Evolutionary conservation across 805 yeast species (phyloP).

Genomic region (Zygotorulaspora sp.): DNA sequence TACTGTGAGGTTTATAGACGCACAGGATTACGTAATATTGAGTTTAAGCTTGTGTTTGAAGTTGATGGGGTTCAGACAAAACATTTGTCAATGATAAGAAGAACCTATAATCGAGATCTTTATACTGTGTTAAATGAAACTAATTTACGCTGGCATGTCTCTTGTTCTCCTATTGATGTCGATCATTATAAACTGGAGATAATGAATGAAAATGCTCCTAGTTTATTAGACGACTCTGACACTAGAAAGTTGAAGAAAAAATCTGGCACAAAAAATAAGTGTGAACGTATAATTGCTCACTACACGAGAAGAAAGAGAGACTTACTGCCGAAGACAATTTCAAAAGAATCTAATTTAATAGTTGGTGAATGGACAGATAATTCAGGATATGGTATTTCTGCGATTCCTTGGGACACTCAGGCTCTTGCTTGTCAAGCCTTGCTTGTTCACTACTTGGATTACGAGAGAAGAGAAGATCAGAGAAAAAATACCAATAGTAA

Average conservation of each 20-base stretch:
- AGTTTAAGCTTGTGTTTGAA: constrained; percentile 8
- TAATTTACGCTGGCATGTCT: constrained; percentile 16
- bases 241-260: constrained; percentile 6
- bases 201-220: constrained; percentile 6
- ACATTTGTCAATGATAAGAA: constrained; percentile 5
- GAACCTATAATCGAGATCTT: constrained; percentile 10
- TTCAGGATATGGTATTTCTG: constrained; percentile 11
- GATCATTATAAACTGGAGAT: constrained; percentile 14
- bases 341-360: constrained; percentile 12
- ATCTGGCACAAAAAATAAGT: not conserved
- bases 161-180: constrained; percentile 4
- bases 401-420: constrained; percentile 15
- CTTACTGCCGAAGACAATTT: constrained; percentile 7
- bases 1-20: constrained; percentile 13
- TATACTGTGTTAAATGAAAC: constrained; percentile 9
- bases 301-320: constrained; percentile 12
- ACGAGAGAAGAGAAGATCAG: constrained; percentile 5
- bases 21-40: not conserved
- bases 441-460: constrained; percentile 13
- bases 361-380: constrained; percentile 14
- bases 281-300: constrained; percentile 9
- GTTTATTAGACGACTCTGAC: constrained; percentile 6
- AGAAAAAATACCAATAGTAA: not conserved
- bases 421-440: constrained; percentile 16
- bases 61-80: not conserved